These are phyloP conservation scores for Colletotrichum coccodes DNA, from an alignment of 2,329 filamentous ascomycete genomes.

Conservation along the genomic window DNA sequence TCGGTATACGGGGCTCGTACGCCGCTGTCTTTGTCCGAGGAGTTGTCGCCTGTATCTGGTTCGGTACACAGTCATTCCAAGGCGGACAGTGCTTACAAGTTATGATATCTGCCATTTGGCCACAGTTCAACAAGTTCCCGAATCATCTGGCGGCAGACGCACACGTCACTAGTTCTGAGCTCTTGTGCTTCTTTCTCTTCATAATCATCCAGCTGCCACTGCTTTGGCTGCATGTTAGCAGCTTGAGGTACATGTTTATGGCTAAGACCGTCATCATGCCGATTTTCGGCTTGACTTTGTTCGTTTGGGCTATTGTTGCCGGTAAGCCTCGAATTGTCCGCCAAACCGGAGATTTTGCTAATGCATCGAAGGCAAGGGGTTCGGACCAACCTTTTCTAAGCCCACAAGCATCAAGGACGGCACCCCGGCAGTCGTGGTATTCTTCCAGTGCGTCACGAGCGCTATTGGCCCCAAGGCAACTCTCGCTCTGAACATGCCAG, in stretches of 20 bases:
- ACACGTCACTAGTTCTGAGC: conserved; percentile 41
- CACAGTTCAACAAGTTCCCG: conserved; percentile 49
- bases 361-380: conserved; percentile 25
- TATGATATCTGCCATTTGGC: conserved; percentile 51
- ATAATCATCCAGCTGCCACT: conserved; percentile 40
- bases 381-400: conserved; percentile 36
- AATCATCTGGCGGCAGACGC: conserved; percentile 50
- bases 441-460: conserved; percentile 37
- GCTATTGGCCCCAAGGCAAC: conserved; percentile 35
- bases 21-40: conserved; percentile 45
- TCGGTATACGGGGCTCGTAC: conserved; percentile 40
- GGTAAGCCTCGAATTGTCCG: neutral
- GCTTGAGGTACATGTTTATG: conserved; percentile 36
- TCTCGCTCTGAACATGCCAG: conserved; percentile 34
- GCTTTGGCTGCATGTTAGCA: conserved; percentile 33
- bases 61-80: conserved; percentile 44
- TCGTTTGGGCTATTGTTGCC: conserved; percentile 36
- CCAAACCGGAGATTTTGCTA: neutral
- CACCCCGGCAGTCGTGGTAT: conserved; percentile 33
- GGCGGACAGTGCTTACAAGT: conserved; percentile 43
- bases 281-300: conserved; percentile 35
- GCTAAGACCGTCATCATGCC: conserved; percentile 36
- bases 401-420: conserved; percentile 31
- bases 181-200: conserved; percentile 39
- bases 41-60: conserved; percentile 50